phyloP scores from a whole-genome alignment of 768 basidiomycete genomes.

The Tricholoma matsutake region DNA sequence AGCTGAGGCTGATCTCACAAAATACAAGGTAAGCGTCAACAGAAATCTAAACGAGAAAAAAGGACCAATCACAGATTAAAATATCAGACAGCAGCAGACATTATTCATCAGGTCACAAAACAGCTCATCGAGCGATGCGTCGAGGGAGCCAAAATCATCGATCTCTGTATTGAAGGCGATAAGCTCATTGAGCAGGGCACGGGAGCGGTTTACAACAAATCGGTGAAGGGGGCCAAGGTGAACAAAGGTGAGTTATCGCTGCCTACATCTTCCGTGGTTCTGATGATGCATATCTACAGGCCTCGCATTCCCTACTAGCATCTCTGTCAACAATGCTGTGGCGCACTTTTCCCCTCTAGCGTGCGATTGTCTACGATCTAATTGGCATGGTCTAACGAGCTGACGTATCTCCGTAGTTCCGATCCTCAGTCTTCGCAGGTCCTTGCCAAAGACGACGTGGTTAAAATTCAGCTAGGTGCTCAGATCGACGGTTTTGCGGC shows the following conservation, averaged over 20 bases:
- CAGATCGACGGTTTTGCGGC: constrained; percentile 98
- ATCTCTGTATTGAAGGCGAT: constrained; percentile 92
- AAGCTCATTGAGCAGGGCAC: constrained; percentile 87
- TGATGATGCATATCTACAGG: constrained; percentile 40
- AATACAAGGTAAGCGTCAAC: constrained; percentile 69
- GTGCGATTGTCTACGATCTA: constrained; percentile 44
- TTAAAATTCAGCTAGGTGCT: constrained; percentile 94
- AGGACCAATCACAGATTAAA: background rate
- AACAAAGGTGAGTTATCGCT: constrained; percentile 63
- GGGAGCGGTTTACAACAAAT: constrained; percentile 84
- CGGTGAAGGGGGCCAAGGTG: constrained; percentile 84
- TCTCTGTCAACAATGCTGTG: constrained; percentile 95
- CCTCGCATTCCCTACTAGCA: constrained; percentile 89
- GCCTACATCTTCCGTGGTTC: constrained; percentile 1
- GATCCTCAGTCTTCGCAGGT: constrained; percentile 67
- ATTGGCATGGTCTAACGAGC: constrained; percentile 10
- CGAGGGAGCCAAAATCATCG: constrained; percentile 84
- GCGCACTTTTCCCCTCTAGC: constrained; percentile 96
- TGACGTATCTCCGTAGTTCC: constrained; percentile 45
- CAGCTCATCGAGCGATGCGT: constrained; percentile 74
- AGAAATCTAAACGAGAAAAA: background rate
- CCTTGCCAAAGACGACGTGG: constrained; percentile 84
- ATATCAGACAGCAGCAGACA: constrained; percentile 82
- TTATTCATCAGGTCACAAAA: constrained; percentile 81
- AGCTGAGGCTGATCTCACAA: constrained; percentile 74